Conservation (phyloP, 2,329 filamentous ascomycete genomes). For the Orbilia javanica region DNA sequence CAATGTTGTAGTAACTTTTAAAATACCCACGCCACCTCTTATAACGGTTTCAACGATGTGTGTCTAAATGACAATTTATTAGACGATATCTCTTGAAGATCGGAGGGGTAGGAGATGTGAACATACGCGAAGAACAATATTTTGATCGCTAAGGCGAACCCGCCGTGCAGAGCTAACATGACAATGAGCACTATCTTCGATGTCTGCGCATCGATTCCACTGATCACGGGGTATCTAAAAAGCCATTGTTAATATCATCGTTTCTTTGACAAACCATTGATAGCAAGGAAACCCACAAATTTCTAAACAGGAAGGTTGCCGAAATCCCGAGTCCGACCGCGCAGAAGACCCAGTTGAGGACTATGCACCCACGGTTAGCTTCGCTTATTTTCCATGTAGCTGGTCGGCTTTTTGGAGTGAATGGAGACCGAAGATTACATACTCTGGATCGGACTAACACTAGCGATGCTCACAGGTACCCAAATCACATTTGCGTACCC, state of each 20-base stretch:
- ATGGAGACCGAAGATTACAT: constrained; percentile 58
- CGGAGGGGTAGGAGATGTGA: not conserved
- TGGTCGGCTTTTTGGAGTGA: not conserved
- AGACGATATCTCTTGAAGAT: not conserved
- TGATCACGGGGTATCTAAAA: constrained; percentile 77
- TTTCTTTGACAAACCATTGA: not conserved
- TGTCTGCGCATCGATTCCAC: constrained; percentile 89
- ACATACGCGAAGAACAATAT: constrained; percentile 89
- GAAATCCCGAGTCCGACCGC: constrained; percentile 85
- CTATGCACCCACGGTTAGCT: constrained; percentile 54
- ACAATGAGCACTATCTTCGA: constrained; percentile 87
- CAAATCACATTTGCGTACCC: constrained; percentile 97
- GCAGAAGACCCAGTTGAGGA: constrained; percentile 94
- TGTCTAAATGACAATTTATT: constrained; percentile 28
- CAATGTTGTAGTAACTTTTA: not conserved
- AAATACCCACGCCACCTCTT: not conserved
- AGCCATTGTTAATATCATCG: constrained; percentile 56
- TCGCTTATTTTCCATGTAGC: not conserved
- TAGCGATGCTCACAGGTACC: constrained; percentile 81
- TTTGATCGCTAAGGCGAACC: constrained; percentile 93
- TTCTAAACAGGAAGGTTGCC: constrained; percentile 85
- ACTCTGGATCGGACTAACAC: constrained; percentile 63
- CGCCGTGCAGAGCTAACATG: constrained; percentile 86
- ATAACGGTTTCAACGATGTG: constrained; percentile 45
- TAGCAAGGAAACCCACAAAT: constrained; percentile 72